Conservation (phyloP, 345 rosid species). For the Erodium maritimum region DNA sequence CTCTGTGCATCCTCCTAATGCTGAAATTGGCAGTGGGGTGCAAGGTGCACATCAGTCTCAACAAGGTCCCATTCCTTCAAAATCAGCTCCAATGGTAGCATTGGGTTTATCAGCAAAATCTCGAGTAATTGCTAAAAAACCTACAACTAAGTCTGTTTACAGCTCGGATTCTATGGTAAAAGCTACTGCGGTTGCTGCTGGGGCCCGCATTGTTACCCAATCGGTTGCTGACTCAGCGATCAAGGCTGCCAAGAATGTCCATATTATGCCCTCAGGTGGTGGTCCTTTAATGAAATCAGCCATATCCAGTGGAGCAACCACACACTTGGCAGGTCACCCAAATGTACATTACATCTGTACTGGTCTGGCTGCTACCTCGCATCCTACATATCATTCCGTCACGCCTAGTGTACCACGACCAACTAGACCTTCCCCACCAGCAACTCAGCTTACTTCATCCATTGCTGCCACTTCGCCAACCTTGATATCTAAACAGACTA, state of each 20-base stretch:
- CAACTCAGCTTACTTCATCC: slow-evolving; percentile 19
- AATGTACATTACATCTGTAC: slow-evolving; percentile 18
- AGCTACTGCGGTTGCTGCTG: slow-evolving; percentile 77
- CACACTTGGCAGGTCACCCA: slow-evolving; percentile 24
- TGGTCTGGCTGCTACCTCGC: slow-evolving; percentile 17
- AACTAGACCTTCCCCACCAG: slow-evolving; percentile 22
- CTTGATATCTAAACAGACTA: slow-evolving; percentile 16
- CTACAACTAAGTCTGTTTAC: slow-evolving; percentile 23
- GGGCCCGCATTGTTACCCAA: slow-evolving; percentile 55
- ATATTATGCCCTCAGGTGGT: slow-evolving; percentile 33
- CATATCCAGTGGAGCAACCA: slow-evolving; percentile 21
- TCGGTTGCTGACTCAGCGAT: slow-evolving; percentile 43
- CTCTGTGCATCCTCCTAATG: neutral
- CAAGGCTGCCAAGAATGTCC: slow-evolving; percentile 47
- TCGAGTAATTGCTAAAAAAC: slow-evolving; percentile 27
- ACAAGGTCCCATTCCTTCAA: slow-evolving; percentile 17
- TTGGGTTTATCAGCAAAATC: slow-evolving; percentile 27
- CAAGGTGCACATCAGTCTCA: slow-evolving; percentile 13
- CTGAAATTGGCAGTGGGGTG: neutral
- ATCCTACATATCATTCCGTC: slow-evolving; percentile 15
- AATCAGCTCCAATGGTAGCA: slow-evolving; percentile 12
- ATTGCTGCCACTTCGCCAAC: slow-evolving; percentile 17
- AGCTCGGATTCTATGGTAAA: slow-evolving; percentile 41
- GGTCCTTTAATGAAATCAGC: slow-evolving; percentile 30
- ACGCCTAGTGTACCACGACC: slow-evolving; percentile 13